Evolutionary conservation across 1,284 basidiomycete genomes (phyloP), one percentile per base, ranked within the genome.

Genomic region (Austroboletus novae-zelandiae): DNA sequence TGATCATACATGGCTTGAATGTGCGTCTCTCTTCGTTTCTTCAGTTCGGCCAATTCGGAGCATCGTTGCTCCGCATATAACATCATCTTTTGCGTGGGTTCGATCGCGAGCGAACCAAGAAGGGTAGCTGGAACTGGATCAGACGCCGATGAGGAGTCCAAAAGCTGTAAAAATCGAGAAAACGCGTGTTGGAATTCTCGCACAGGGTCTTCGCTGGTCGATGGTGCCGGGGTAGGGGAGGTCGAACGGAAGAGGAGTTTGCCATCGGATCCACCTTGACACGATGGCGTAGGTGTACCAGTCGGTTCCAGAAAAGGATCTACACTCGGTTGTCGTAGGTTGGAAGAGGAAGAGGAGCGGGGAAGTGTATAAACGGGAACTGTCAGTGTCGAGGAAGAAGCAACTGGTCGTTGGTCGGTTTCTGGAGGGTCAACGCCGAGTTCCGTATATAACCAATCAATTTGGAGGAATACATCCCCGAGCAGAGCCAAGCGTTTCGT

Each of bases 1-100:
- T 91, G 84, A 65, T 94, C 91, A 62, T 92, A 94, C 76, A 93
- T 85, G 1, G 81, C 77, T 64, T 94, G 92, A 34, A 94, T 94
- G 56, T 84, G 81, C 4, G 79, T 69, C 61, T 92, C 89, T 14
- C 91, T 76, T 29, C 77, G 72, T 31, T 77, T 74, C 66, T 91
- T 91, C 46, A 81, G 73, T 13, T 85, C 82, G 53, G 84, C 82
- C 29, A 94, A 74, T n/a, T 80, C 78, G 0, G 70, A 57, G n/a
- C 75, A 78, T 29, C 81, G 71, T 20, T 72, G 64, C 32, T 77
- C 71, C 0, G 86, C 83, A 83, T 88, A 91, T 4, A 72, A 56
- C 29, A 91, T 60, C 11, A 91, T 74, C 7, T 72, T 77, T 13
- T 75, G 80, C 0, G 81, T 84, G 0, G 89, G 89, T 37, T 90